These are phyloP conservation scores for Lepidium sativum DNA, from an alignment of 345 rosid species.

Conservation along the genomic window DNA sequence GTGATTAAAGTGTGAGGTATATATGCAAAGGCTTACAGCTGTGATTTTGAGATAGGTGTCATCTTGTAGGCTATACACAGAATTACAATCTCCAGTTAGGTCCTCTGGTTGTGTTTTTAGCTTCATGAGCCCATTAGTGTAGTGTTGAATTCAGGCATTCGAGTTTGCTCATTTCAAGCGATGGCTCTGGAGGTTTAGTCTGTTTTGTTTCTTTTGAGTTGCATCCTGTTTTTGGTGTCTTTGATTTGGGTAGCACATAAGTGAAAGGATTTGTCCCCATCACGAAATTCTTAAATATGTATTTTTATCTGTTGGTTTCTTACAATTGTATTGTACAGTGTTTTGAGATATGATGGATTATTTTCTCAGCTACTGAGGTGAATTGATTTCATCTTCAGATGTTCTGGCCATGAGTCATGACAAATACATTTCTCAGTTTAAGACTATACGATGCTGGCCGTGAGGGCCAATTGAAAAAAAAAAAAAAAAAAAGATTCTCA, in stretches of 20 bases:
- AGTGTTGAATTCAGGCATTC: neutral
- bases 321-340: neutral
- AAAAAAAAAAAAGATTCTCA: neutral
- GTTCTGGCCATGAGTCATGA: constrained; percentile 9
- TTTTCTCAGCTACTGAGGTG: neutral
- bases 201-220: too few species aligned
- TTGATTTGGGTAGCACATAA: neutral
- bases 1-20: neutral
- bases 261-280: neutral
- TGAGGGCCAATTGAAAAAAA: neutral
- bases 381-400: neutral
- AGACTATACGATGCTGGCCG: constrained; percentile 8
- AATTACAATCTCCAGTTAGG: neutral
- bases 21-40: neutral
- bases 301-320: neutral
- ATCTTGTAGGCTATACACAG: neutral
- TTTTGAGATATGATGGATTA: neutral
- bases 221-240: too few species aligned
- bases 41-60: neutral
- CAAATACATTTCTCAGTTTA: constrained; percentile 1
- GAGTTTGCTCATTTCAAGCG: neutral
- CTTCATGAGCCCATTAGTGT: neutral
- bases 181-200: neutral
- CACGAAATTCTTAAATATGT: too few species aligned
- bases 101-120: neutral